Evolutionary conservation across 352 stramenopile species (phyloP), one percentile per base, ranked within the genome.

Genomic region (Globisporangium splendens): DNA sequence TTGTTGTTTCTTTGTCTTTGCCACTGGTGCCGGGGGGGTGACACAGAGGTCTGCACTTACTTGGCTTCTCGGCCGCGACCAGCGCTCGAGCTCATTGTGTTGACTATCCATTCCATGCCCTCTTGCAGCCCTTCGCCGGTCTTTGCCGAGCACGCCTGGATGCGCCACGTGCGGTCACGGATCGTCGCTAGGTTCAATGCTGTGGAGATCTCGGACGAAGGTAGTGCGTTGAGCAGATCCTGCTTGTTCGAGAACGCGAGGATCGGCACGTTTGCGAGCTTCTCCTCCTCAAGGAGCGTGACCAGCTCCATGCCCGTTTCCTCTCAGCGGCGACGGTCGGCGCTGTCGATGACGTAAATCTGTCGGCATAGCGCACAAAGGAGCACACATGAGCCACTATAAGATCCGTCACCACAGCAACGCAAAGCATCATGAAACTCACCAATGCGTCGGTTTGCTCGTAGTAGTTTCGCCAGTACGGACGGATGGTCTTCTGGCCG

Each of bases 401-500:
- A 35, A 35, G 0, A 35, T 10, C 28, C 28, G 10, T 4, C 28
- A n/a, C n/a, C n/a, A n/a, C n/a, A n/a, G n/a, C n/a, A n/a, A n/a
- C n/a, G n/a, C n/a, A n/a, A n/a, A n/a, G n/a, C n/a, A n/a, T n/a
- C n/a, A n/a, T n/a, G n/a, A n/a, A n/a, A n/a, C n/a, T n/a, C n/a
- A 93, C 80, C 52, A 98, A 67, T 7, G 90, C 93, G 66, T 98
- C 95, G 2, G 95, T 98, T 72, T 98, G 76, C 79, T 99, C 97
- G 73, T 98, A 99, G 79, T 99, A 99, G 81, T 99, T 99, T 43
- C 96, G 84, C 97, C 98, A 99, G 77, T 99, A 99, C 7, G 96
- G 93, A 20, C 97, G 91, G 54, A 99, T 99, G 20, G 97, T 99
- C 62, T 98, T 97, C 82, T 99, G 98, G 31, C 97, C 98, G 56